Evolutionary conservation across 495 filamentous ascomycete species (phyloP).

Genomic region (Penicillium diatomitis): DNA sequence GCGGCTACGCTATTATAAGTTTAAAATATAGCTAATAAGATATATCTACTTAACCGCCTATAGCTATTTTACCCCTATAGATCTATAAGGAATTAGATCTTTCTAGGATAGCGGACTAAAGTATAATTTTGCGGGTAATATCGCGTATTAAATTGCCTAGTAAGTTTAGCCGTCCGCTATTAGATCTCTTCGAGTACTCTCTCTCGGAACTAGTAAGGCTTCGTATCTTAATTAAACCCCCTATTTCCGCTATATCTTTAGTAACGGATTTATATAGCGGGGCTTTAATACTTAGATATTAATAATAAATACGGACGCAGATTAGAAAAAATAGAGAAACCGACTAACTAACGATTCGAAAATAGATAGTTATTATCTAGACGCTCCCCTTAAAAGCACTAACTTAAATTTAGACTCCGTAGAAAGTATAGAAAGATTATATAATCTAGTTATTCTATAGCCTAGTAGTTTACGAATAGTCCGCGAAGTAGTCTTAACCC

Average conservation of each 20-base stretch:
- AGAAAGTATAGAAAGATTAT: neutral
- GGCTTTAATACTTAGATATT: neutral
- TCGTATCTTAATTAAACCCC: neutral
- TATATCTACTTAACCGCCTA: neutral
- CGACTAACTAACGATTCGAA: neutral
- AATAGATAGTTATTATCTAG: neutral
- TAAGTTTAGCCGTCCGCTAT: neutral
- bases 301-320: neutral
- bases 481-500: neutral
- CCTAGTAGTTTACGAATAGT: neutral
- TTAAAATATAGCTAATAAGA: neutral
- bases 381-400: neutral
- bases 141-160: neutral
- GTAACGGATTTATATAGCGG: neutral
- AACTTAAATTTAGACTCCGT: neutral
- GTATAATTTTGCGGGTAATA: neutral
- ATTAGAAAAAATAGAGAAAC: neutral
- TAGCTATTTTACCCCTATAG: neutral
- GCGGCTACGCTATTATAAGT: neutral
- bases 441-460: neutral
- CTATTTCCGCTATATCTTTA: neutral
- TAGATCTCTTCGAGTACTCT: neutral
- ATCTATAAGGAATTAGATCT: neutral
- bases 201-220: neutral
- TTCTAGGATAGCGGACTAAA: neutral